A percentile compares a stretch with the other conserved stretches of the same genome.
phyloP scores from a whole-genome alignment of 2,329 filamentous ascomycete genomes.

The Cladophialophora bantiana region DNA sequence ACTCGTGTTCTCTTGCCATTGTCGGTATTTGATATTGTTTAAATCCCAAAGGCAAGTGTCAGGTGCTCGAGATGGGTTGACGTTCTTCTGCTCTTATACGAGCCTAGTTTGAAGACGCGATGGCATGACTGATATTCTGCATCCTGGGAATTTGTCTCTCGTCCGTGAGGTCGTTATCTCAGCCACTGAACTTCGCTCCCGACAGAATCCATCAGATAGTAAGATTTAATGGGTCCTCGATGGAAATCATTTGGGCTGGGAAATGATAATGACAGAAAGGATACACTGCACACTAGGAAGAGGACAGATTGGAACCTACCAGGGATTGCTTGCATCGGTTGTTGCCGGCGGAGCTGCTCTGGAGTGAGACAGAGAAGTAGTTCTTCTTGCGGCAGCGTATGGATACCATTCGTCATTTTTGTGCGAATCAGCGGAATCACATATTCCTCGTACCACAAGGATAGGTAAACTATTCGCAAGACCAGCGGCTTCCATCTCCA shows the following conservation, averaged over 20 bases:
- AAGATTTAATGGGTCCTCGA: not conserved
- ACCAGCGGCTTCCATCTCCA: slow-evolving; percentile 32
- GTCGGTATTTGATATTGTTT: slow-evolving; percentile 40
- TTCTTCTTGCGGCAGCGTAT: slow-evolving; percentile 32
- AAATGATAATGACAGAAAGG: not conserved
- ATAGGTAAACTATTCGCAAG: slow-evolving; percentile 4
- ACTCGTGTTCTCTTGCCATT: slow-evolving; percentile 40
- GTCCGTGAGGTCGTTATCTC: not conserved
- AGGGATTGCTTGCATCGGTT: not conserved
- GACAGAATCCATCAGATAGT: not conserved
- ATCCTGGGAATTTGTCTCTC: not conserved
- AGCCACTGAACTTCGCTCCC: not conserved
- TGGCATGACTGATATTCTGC: not conserved
- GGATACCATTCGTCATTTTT: slow-evolving; percentile 26
- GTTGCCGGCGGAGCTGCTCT: slow-evolving; percentile 13
- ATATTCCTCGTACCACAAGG: slow-evolving; percentile 32
- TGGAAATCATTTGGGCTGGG: not conserved
- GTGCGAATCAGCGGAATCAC: slow-evolving; percentile 32
- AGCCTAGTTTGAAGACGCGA: slow-evolving; percentile 22
- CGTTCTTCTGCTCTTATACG: slow-evolving; percentile 45
- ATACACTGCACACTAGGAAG: not conserved
- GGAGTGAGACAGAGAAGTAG: slow-evolving; percentile 21
- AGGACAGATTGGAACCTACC: not conserved
- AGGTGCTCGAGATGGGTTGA: slow-evolving; percentile 42
- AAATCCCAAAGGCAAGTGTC: slow-evolving; percentile 48